Percentiles rank a stretch among this genome's conserved stretches.
phyloP scores from a whole-genome alignment of 2,329 filamentous ascomycete genomes.

The Aspergillus texensis region DNA sequence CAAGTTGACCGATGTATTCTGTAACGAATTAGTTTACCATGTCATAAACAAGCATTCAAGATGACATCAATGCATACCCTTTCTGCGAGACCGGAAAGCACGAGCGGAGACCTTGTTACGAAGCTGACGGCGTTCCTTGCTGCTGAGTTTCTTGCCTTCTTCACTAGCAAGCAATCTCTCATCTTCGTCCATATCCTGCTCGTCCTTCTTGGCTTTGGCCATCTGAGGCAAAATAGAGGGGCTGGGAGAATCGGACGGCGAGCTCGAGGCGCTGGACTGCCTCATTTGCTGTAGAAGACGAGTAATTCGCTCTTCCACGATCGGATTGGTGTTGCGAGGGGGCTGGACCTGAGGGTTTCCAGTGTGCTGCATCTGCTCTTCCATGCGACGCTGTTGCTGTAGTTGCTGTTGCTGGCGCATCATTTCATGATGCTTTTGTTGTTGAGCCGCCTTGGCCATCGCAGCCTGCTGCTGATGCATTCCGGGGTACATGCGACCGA shows the following conservation, averaged over 20 bases:
- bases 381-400: slow-evolving; percentile 27
- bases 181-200: slow-evolving; percentile 98
- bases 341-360: slow-evolving; percentile 33
- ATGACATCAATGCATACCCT: slow-evolving; percentile 66
- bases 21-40: slow-evolving; percentile 52
- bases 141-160: slow-evolving; percentile 98
- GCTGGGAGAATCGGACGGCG: slow-evolving; percentile 51
- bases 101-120: slow-evolving; percentile 98
- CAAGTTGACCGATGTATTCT: slow-evolving; percentile 98
- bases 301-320: slow-evolving; percentile 90
- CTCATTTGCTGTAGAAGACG: slow-evolving; percentile 92
- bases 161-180: slow-evolving; percentile 92
- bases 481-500: slow-evolving; percentile 83
- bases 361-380: slow-evolving; percentile 31
- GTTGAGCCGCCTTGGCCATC: slow-evolving; percentile 71
- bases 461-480: slow-evolving; percentile 90
- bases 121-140: slow-evolving; percentile 95
- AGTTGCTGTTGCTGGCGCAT: slow-evolving; percentile 57
- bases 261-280: slow-evolving; percentile 63
- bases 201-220: slow-evolving; percentile 81
- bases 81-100: slow-evolving; percentile 95
- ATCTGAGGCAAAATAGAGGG: slow-evolving; percentile 62
- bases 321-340: slow-evolving; percentile 59
- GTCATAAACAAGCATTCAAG: slow-evolving; percentile 5
- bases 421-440: slow-evolving; percentile 63